Conservation (phyloP, 2,329 filamentous ascomycete species). For the Pleomassaria siparia region DNA sequence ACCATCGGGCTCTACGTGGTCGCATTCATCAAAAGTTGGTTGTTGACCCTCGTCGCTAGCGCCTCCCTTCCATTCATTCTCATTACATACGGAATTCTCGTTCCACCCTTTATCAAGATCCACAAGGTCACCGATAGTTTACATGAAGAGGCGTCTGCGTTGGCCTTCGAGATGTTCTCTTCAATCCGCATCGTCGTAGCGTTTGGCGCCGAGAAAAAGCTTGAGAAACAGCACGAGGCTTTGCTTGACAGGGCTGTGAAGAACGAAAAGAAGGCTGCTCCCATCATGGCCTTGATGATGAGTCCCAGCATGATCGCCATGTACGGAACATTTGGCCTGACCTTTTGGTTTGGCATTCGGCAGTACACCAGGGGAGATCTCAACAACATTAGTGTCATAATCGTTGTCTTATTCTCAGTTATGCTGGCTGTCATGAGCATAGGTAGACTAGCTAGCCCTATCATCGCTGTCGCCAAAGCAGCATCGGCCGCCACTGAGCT, state of each 20-base stretch:
- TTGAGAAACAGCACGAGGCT: slow-evolving; percentile 31
- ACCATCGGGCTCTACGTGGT: slow-evolving; percentile 45
- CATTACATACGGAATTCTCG: slow-evolving; percentile 29
- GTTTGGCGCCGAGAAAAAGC: slow-evolving; percentile 41
- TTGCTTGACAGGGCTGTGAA: slow-evolving; percentile 29
- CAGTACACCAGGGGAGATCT: slow-evolving; percentile 35
- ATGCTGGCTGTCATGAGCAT: slow-evolving; percentile 42
- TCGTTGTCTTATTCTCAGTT: slow-evolving; percentile 43
- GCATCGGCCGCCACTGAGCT: slow-evolving; percentile 38
- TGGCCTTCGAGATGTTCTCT: slow-evolving; percentile 43
- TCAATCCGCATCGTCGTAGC: slow-evolving; percentile 41
- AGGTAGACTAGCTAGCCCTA: slow-evolving; percentile 30
- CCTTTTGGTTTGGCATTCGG: slow-evolving; percentile 44
- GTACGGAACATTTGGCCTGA: slow-evolving; percentile 41
- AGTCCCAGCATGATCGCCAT: slow-evolving; percentile 36
- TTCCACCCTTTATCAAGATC: slow-evolving; percentile 37
- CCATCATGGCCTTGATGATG: slow-evolving; percentile 39
- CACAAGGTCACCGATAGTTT: slow-evolving; percentile 35
- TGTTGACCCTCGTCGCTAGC: slow-evolving; percentile 54
- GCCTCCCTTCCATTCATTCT: slow-evolving; percentile 46
- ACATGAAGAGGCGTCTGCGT: slow-evolving; percentile 38
- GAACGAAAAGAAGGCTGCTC: slow-evolving; percentile 30
- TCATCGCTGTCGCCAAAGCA: slow-evolving; percentile 40
- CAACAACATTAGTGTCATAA: slow-evolving; percentile 33
- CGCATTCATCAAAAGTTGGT: slow-evolving; percentile 55